phyloP scores from a whole-genome alignment of 495 filamentous ascomycete species.

The Chaetomidium leptoderma region DNA sequence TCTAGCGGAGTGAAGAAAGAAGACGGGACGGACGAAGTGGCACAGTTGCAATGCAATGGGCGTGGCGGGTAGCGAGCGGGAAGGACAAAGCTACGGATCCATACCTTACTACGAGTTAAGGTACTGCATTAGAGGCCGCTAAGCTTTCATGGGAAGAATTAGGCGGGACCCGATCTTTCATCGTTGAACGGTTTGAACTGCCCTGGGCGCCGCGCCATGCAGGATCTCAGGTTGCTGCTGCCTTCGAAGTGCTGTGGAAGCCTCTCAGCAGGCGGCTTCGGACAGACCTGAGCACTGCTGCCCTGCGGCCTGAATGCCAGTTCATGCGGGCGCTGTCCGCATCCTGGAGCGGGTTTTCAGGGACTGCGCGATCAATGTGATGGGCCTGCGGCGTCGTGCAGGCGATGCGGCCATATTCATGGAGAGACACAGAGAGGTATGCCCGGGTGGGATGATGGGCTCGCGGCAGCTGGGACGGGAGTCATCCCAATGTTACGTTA shows the following conservation, averaged over 20 bases:
- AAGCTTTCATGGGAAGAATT: too few relatives aligned
- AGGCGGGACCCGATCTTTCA: too few relatives aligned
- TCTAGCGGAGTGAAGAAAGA: neutral
- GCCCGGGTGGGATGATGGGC: neutral
- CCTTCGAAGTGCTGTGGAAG: constrained; percentile 18
- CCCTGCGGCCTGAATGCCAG: constrained; percentile 3
- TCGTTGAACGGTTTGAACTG: too few relatives aligned
- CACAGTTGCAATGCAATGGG: neutral
- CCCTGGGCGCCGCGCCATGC: constrained; percentile 9
- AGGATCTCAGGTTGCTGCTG: constrained; percentile 14
- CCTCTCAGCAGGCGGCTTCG: neutral
- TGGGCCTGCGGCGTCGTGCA: neutral
- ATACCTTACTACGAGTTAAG: neutral
- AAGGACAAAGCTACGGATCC: neutral
- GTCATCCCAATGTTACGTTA: constrained; percentile 6
- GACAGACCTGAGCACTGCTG: neutral
- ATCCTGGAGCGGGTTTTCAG: neutral
- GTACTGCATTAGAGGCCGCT: too few relatives aligned
- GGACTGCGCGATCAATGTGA: neutral
- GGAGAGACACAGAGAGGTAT: neutral
- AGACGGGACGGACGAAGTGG: neutral
- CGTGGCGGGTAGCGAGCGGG: neutral
- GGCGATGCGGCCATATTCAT: neutral
- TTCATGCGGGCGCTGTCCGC: neutral
- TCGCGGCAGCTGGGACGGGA: neutral